Conservation (phyloP, 371 early-diverging fungal genomes). For the Mycotypha africana region DNA sequence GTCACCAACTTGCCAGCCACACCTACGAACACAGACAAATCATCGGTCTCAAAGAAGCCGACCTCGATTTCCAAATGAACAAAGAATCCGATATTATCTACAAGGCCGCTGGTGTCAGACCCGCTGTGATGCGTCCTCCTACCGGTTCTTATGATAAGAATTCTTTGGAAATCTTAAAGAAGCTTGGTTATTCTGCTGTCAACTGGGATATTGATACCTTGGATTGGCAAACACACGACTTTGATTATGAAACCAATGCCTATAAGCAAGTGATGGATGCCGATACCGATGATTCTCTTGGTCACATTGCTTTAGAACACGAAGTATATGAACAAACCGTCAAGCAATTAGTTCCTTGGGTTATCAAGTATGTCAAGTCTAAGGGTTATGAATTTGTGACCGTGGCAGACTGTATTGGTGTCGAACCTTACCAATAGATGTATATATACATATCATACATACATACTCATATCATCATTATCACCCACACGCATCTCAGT, state of each 20-base stretch:
- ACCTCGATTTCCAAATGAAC: conserved; percentile 16
- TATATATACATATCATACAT: not conserved
- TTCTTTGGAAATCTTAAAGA: conserved; percentile 27
- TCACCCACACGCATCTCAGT: too few species aligned
- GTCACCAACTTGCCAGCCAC: conserved; percentile 24
- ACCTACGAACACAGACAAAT: conserved; percentile 17
- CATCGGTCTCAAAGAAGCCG: conserved; percentile 4
- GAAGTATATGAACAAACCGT: conserved; percentile 28
- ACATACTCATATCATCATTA: too few species aligned
- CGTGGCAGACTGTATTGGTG: conserved; percentile 34
- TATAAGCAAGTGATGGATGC: conserved; percentile 12
- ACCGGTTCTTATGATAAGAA: conserved; percentile 33
- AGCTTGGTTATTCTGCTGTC: conserved; percentile 38
- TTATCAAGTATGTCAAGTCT: conserved; percentile 21
- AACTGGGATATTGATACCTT: conserved; percentile 51
- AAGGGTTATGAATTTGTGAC: conserved; percentile 39
- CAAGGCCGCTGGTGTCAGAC: conserved; percentile 11
- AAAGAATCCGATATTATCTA: conserved; percentile 10
- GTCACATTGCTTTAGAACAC: conserved; percentile 35
- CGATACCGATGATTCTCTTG: conserved; percentile 3
- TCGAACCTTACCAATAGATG: conserved; percentile 3
- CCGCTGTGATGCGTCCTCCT: conserved; percentile 40
- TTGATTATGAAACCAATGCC: conserved; percentile 11
- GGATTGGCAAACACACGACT: conserved; percentile 32
- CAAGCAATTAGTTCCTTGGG: conserved; percentile 26